Percentiles rank a stretch among this genome's conserved stretches.
Evolutionary conservation across 306 rosid genomes (phyloP).

Genomic region (Casuarina equisetifolia): DNA sequence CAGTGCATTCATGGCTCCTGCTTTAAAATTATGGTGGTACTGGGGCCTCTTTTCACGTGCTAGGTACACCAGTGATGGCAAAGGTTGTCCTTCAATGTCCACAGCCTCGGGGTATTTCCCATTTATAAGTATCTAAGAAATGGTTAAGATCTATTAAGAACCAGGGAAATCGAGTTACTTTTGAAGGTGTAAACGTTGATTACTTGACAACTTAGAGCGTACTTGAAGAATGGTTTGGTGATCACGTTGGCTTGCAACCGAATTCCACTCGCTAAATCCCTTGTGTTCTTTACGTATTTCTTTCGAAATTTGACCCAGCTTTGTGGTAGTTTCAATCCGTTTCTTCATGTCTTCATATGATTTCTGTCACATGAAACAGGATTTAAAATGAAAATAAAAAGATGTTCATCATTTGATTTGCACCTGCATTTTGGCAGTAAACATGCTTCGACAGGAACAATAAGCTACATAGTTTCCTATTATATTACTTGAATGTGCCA

Average conservation of each 20-base stretch:
- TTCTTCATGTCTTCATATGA: constrained; percentile 2
- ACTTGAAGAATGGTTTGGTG: constrained; percentile 5
- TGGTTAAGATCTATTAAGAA: neutral
- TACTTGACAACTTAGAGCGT: neutral
- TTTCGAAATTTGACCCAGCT: neutral
- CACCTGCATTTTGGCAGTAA: too few species aligned
- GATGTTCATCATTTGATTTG: too few species aligned
- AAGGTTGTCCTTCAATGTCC: constrained; percentile 8
- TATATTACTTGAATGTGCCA: too few species aligned
- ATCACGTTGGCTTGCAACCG: neutral
- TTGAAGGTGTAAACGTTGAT: neutral
- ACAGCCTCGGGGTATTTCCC: neutral
- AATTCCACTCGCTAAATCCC: constrained; percentile 1
- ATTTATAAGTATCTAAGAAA: neutral
- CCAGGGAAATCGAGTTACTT: neutral
- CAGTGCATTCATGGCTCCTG: constrained; percentile 13
- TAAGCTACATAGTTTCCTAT: too few species aligned
- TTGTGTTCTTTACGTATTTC: neutral
- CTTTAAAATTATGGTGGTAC: constrained; percentile 7
- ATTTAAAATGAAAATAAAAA: neutral
- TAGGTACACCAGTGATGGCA: neutral
- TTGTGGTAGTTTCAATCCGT: constrained; percentile 11
- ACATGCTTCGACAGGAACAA: too few species aligned
- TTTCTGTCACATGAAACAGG: neutral
- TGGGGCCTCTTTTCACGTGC: constrained; percentile 12